Base-by-base conservation (phyloP, 352 stramenopile genomes). In the Pythium angustatum region DNA sequence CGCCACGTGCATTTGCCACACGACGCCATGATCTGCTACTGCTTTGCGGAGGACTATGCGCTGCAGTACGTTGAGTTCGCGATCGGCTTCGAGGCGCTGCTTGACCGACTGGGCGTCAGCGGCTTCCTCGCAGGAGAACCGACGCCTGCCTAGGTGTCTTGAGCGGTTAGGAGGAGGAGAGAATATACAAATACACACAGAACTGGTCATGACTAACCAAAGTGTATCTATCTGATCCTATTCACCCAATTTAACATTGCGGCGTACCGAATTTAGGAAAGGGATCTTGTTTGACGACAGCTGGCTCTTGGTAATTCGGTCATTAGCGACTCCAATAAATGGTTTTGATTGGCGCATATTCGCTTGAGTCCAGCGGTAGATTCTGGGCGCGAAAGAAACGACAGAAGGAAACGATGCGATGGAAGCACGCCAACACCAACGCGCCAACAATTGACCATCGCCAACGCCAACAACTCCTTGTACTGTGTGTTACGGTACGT, bases 51-150 rank as follows among this genome's bases (percentile, higher is more conserved):
- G 7, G 62, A 73, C 19, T 75, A 58, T 28, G 60, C 58, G 30
- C 64, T 95, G 8, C 85, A 95, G 62, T 94, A 95, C 71, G 71
- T 95, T 51, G 87, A 95, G 71, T 94, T 93, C 62, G 87, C 87
- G 10, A 93, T 95, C 58, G 85, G 87, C 19, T 95, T 93, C 62
- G 87, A 95, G 53, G 69, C 83, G 26, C 75, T 95, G n/a, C 81
- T 95, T 71, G 79, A 95, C 50, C 69, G 78, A 9, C 71, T 95
- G 21, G 85, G 75, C 24, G 66, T 95, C 21, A 73, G 72, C 0
- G 36, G 72, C 5, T 94, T 95, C 40, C 75, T 95, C 7, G 19
- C 36, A 14, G 36, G 11, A 11, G 52, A 62, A 0, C 14, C 43
- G 3, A 12, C 4, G 1, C 9, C 28, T 1, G 12, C n/a, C 5